Percentiles rank a stretch among this genome's conserved stretches.
phyloP scores from a whole-genome alignment of 495 filamentous ascomycete genomes.

The Lindgomyces ingoldianus region DNA sequence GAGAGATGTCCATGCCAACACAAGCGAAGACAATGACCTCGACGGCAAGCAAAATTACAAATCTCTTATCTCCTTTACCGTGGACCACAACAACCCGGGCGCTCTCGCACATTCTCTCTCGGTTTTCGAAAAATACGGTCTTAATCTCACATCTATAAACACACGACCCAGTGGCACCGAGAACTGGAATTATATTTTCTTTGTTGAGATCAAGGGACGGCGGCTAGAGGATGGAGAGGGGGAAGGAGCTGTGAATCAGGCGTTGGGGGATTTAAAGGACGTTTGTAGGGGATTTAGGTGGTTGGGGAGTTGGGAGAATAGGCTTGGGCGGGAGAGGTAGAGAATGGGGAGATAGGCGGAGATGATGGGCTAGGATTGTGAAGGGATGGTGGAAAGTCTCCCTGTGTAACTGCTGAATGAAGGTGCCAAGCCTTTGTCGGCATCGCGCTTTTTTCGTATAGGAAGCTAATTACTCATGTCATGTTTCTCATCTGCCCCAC shows the following conservation, averaged over 20 bases:
- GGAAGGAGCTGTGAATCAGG: conserved; percentile 51
- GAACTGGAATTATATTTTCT: conserved; percentile 91
- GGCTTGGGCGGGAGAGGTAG: background rate
- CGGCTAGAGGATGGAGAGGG: conserved; percentile 50
- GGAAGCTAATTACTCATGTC: no score
- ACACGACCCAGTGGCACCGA: conserved; percentile 73
- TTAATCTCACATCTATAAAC: conserved; percentile 91
- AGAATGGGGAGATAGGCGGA: background rate
- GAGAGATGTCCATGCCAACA: no score
- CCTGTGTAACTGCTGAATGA: no score
- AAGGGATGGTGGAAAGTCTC: no score
- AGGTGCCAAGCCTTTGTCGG: no score
- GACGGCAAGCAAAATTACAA: no score
- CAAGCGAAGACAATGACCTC: no score
- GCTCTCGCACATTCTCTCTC: conserved; percentile 77
- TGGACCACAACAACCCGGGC: conserved; percentile 64
- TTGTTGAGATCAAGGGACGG: conserved; percentile 79
- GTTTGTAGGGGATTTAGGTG: conserved; percentile 40
- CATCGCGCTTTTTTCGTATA: no score
- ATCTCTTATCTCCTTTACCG: conserved; percentile 76
- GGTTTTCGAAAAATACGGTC: conserved; percentile 66
- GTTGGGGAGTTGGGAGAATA: conserved; percentile 43
- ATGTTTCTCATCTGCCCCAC: no score
- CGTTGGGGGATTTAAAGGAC: conserved; percentile 39
- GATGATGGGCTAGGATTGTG: background rate